A percentile compares a stretch with the other conserved stretches of the same genome.
Conservation (phyloP, 2,329 filamentous ascomycete genomes). For the Amesomyces nigricolor region DNA sequence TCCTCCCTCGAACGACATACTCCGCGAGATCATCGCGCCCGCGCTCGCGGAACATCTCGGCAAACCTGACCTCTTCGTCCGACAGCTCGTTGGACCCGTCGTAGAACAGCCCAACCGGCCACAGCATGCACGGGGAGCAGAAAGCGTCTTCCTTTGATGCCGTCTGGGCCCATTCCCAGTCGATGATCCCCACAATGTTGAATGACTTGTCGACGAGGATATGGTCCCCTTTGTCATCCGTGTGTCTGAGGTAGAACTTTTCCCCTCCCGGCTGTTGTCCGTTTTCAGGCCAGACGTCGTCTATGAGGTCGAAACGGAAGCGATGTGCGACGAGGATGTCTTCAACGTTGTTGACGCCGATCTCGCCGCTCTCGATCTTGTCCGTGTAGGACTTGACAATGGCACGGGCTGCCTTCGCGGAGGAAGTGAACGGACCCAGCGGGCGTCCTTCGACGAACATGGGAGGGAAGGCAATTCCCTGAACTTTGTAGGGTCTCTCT, state of each 20-base stretch:
- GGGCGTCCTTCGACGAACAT: too few relatives aligned
- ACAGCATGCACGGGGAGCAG: constrained; percentile 33
- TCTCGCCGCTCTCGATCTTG: too few relatives aligned
- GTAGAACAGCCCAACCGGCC: constrained; percentile 32
- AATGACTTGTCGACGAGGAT: constrained; percentile 24
- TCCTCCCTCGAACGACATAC: constrained; percentile 20
- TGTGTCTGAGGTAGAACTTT: constrained; percentile 33
- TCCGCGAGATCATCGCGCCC: constrained; percentile 20
- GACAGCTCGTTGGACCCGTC: constrained; percentile 28
- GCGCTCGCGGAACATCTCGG: constrained; percentile 22
- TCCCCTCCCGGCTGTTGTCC: not conserved
- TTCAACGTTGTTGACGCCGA: too few relatives aligned
- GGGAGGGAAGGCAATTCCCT: too few relatives aligned
- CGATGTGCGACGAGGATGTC: too few relatives aligned
- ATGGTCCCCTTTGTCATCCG: constrained; percentile 44
- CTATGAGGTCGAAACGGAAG: too few relatives aligned
- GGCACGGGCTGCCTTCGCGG: too few relatives aligned
- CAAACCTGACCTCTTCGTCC: constrained; percentile 25
- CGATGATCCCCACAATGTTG: constrained; percentile 39
- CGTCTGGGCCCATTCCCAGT: constrained; percentile 36
- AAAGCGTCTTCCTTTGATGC: constrained; percentile 30
- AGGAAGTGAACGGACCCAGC: too few relatives aligned
- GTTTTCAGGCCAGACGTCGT: not conserved
- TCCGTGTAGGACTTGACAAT: too few relatives aligned
- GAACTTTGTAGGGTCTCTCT: too few relatives aligned